Percentiles rank a stretch among this genome's conserved stretches.
These are phyloP conservation scores for Coemansia asiatica DNA, from an alignment of 192 early-diverging fungal genomes.

Conservation along the genomic window DNA sequence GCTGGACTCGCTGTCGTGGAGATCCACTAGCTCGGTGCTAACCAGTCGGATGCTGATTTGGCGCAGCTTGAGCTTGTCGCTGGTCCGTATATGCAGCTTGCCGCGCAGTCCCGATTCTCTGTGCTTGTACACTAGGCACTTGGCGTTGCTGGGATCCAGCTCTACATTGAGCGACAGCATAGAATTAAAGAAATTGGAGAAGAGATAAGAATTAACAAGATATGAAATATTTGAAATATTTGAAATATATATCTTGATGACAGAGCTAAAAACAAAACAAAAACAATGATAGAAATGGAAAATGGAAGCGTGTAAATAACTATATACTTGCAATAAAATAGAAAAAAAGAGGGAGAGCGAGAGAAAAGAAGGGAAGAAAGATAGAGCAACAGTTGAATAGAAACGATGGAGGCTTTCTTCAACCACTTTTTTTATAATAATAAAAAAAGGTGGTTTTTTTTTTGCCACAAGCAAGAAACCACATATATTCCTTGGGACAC, in stretches of 20 bases:
- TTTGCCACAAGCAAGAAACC: constrained; percentile 7
- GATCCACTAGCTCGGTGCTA: constrained; percentile 39
- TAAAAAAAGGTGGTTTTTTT: background rate
- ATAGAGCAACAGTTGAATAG: background rate
- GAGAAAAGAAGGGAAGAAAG: too few relatives aligned
- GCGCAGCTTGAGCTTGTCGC: constrained; percentile 36
- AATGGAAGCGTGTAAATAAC: background rate
- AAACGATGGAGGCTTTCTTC: background rate
- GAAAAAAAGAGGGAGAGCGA: background rate
- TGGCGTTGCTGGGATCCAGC: constrained; percentile 22
- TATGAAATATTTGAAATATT: too few relatives aligned
- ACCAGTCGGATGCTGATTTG: constrained; percentile 38
- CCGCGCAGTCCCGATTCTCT: constrained; percentile 28
- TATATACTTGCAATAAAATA: background rate
- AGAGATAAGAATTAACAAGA: background rate
- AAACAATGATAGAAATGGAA: background rate
- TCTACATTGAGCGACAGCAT: constrained; percentile 30
- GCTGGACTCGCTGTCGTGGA: constrained; percentile 15
- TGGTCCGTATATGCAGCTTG: constrained; percentile 24
- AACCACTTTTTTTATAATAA: background rate
- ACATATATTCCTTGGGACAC: background rate
- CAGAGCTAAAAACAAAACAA: too few relatives aligned
- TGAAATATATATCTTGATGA: too few relatives aligned
- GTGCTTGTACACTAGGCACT: constrained; percentile 40
- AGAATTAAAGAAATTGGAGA: too few relatives aligned